Evolutionary conservation across 2,329 filamentous ascomycete genomes (phyloP).

Genomic region (Clonostachys solani): DNA sequence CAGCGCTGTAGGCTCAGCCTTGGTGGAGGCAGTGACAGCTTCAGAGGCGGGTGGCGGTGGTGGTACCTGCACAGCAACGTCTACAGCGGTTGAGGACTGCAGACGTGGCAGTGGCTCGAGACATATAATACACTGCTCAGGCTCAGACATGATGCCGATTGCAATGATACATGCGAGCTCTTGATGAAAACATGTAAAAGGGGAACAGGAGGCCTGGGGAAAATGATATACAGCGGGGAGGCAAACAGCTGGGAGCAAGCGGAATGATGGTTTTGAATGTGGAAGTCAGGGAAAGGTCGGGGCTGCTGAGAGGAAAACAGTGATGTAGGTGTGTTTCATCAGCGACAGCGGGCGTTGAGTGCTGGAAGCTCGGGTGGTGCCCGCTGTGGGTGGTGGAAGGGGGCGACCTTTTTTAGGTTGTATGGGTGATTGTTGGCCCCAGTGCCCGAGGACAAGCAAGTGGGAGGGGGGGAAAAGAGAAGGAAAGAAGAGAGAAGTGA

Average conservation of each 20-base stretch:
- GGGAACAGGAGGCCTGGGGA: background rate
- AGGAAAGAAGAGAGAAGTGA: background rate
- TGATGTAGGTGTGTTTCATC: background rate
- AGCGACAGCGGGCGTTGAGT: too few species aligned
- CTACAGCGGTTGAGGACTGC: constrained; percentile 17
- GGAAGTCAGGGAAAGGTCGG: background rate
- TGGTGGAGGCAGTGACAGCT: constrained; percentile 13
- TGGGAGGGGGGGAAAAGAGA: background rate
- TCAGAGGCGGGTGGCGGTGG: constrained; percentile 8
- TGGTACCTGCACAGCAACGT: constrained; percentile 8
- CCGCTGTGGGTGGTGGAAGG: too few species aligned
- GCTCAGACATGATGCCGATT: constrained; percentile 42
- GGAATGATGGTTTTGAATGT: background rate
- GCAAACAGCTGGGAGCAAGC: too few species aligned
- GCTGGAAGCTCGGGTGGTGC: too few species aligned
- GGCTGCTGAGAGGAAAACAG: background rate
- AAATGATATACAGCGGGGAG: too few species aligned
- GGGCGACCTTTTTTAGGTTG: too few species aligned
- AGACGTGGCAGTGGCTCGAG: constrained; percentile 51
- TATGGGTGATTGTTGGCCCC: too few species aligned
- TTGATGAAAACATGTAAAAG: constrained; percentile 44
- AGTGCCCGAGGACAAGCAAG: background rate
- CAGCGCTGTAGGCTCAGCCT: constrained; percentile 7
- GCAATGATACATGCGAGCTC: constrained; percentile 23
- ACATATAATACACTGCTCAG: constrained; percentile 69